These are phyloP conservation scores for Penicillium verhagenii DNA, from an alignment of 495 filamentous ascomycete species.

Conservation along the genomic window DNA sequence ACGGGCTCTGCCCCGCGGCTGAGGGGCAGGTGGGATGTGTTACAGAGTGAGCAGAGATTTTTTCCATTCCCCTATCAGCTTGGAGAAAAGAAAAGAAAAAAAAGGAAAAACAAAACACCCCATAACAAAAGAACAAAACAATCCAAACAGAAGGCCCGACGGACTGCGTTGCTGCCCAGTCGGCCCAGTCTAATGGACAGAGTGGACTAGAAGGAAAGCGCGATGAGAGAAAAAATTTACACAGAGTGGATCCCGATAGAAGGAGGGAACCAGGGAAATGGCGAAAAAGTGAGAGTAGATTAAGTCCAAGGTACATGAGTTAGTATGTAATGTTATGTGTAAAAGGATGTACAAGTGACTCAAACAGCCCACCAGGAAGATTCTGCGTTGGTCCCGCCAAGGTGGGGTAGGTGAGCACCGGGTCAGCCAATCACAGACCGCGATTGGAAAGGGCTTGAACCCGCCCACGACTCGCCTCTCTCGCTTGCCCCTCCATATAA, in stretches of 20 bases:
- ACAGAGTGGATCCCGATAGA: constrained; percentile 16
- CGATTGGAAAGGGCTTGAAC: constrained; percentile 40
- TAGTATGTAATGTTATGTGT: neutral
- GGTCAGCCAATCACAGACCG: constrained; percentile 29
- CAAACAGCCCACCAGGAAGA: constrained; percentile 33
- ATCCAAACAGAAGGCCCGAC: constrained; percentile 2
- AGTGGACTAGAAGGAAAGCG: constrained; percentile 21
- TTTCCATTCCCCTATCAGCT: too few species aligned
- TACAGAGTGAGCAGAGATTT: neutral
- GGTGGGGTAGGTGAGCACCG: constrained; percentile 1
- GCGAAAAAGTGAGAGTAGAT: neutral
- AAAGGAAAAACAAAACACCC: neutral
- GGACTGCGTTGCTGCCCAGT: constrained; percentile 48
- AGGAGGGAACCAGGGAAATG: constrained; percentile 33
- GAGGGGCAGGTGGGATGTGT: constrained; percentile 6
- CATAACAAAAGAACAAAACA: neutral
- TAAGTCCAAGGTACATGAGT: constrained; percentile 7
- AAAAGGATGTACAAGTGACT: constrained; percentile 1
- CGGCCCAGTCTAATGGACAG: constrained; percentile 3
- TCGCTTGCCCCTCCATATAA: constrained; percentile 57
- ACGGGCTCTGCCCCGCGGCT: constrained; percentile 2
- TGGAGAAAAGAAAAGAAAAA: neutral
- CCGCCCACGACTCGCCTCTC: constrained; percentile 42
- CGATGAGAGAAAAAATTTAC: constrained; percentile 30
- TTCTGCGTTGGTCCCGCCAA: constrained; percentile 35